Conservation (phyloP, 2,329 filamentous ascomycete species). For the Talaromyces piceae region DNA sequence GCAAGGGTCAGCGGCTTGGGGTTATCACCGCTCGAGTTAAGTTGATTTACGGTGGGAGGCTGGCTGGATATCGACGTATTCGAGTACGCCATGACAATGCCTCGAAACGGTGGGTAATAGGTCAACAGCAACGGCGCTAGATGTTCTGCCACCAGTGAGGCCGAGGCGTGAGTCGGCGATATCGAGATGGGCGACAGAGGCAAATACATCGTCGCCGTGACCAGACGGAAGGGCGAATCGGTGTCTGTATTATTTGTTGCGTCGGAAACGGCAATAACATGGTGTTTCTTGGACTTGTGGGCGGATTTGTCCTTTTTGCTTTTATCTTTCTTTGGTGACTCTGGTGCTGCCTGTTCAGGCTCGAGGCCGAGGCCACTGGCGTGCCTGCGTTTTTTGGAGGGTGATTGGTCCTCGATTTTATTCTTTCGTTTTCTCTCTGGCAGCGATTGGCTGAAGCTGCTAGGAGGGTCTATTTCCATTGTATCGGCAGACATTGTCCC, state of each 20-base stretch:
- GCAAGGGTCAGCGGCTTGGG: conserved; percentile 35
- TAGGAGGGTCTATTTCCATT: conserved; percentile 31
- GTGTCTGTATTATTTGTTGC: conserved; percentile 22
- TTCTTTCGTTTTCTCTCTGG: conserved; percentile 36
- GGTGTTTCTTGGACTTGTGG: conserved; percentile 22
- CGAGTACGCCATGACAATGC: conserved; percentile 50
- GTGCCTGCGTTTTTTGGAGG: conserved; percentile 36
- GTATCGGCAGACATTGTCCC: conserved; percentile 30
- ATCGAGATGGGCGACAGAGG: conserved; percentile 51
- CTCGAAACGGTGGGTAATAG: conserved; percentile 53
- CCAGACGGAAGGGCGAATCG: conserved; percentile 65
- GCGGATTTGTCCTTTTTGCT: neutral
- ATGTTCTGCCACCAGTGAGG: conserved; percentile 54
- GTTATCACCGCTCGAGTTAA: conserved; percentile 20
- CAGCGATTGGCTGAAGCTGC: conserved; percentile 7
- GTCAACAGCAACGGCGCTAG: conserved; percentile 57
- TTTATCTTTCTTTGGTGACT: neutral
- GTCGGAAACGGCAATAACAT: conserved; percentile 14
- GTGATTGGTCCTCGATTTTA: conserved; percentile 40
- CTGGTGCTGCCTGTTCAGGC: neutral
- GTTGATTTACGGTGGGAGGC: conserved; percentile 28
- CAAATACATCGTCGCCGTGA: conserved; percentile 69
- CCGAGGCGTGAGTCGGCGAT: conserved; percentile 45
- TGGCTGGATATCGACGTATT: conserved; percentile 35
- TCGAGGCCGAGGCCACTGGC: conserved; percentile 2